Evolutionary conservation across 1,284 basidiomycete species (phyloP).

Genomic region (Sutorius eximius): DNA sequence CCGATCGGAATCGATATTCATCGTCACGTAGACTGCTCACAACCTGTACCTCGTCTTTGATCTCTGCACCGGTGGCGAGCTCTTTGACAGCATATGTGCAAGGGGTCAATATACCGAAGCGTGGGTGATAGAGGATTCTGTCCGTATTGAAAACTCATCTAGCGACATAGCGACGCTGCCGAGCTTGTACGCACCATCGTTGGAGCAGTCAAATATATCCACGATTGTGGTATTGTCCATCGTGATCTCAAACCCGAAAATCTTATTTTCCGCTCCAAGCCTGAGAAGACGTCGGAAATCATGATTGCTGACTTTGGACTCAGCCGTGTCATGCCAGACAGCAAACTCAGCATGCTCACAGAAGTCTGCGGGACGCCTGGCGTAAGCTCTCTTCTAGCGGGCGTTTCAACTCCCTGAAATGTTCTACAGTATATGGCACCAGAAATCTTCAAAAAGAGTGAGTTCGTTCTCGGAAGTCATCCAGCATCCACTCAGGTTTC

Average conservation of each 20-base stretch:
- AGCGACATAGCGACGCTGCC: constrained; percentile 75
- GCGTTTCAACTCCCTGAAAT: constrained; percentile 11
- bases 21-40: constrained; percentile 69
- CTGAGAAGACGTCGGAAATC: constrained; percentile 87
- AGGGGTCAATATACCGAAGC: constrained; percentile 96
- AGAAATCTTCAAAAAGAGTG: constrained; percentile 95
- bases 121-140: constrained; percentile 44
- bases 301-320: constrained; percentile 98
- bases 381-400: constrained; percentile 38
- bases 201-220: constrained; percentile 88
- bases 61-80: constrained; percentile 95
- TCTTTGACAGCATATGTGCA: constrained; percentile 98
- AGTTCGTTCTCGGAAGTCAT: constrained; percentile 24
- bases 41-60: constrained; percentile 96
- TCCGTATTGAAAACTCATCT: constrained; percentile 1
- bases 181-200: constrained; percentile 86
- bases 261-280: constrained; percentile 87
- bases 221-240: constrained; percentile 94
- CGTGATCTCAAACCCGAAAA: constrained; percentile 98
- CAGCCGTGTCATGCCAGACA: constrained; percentile 86
- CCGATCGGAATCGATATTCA: background rate
- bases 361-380: constrained; percentile 95
- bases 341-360: constrained; percentile 85
- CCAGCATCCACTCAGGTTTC: background rate
- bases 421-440: constrained; percentile 88